These are phyloP conservation scores for Camellia japonica DNA, from an alignment of 148 eudicot genomes.

Conservation along the genomic window DNA sequence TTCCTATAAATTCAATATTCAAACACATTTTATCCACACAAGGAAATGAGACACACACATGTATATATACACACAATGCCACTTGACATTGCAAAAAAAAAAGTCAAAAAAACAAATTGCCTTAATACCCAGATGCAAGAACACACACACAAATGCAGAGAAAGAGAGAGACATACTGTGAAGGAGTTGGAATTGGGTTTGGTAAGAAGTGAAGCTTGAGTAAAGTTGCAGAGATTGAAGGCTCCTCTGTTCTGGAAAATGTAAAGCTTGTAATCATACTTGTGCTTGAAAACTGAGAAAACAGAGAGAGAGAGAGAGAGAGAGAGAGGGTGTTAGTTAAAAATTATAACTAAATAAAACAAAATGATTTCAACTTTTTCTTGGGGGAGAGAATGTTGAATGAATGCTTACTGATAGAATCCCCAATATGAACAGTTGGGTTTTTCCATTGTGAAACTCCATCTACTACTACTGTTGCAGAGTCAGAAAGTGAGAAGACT, in stretches of 20 bases:
- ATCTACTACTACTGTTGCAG: constrained; percentile 72
- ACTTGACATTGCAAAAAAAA: no score
- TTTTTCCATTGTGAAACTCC: constrained; percentile 66
- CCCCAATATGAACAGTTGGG: constrained; percentile 69
- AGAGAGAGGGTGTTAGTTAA: not conserved
- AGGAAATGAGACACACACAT: not conserved
- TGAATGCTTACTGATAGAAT: constrained; percentile 56
- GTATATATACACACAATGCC: not conserved
- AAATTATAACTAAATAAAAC: not conserved
- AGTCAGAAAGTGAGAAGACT: constrained; percentile 22
- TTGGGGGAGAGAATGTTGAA: no score
- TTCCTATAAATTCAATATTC: not conserved
- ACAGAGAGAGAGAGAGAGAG: not conserved
- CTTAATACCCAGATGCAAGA: no score
- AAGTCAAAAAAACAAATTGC: not conserved
- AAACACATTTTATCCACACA: no score
- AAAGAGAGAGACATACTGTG: constrained; percentile 37
- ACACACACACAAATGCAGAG: not conserved
- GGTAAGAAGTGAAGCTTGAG: constrained; percentile 72
- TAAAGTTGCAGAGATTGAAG: constrained; percentile 70
- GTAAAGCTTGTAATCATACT: constrained; percentile 65
- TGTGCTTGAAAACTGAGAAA: constrained; percentile 72
- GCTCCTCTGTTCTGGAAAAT: constrained; percentile 68
- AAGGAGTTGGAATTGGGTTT: constrained; percentile 56
- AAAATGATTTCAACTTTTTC: not conserved